Evolutionary conservation across 2,329 filamentous ascomycete genomes (phyloP).

Genomic region (Colletotrichum musae): DNA sequence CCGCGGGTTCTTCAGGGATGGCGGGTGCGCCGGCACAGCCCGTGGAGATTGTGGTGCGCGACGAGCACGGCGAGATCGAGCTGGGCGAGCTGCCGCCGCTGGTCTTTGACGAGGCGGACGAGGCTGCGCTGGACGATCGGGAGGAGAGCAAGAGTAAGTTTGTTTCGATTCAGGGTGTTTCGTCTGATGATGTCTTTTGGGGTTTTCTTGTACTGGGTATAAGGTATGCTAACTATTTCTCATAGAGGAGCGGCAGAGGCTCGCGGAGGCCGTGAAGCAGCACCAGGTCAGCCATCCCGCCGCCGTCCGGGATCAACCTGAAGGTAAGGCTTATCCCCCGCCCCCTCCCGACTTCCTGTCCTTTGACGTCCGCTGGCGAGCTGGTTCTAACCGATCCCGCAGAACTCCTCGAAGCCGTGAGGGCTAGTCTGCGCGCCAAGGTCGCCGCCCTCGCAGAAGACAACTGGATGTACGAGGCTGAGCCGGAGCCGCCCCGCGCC

Average conservation of each 20-base stretch:
- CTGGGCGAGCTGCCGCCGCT: conserved; percentile 70
- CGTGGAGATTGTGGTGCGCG: conserved; percentile 73
- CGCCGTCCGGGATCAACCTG: conserved; percentile 72
- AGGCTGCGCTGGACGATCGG: conserved; percentile 70
- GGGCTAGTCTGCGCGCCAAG: conserved; percentile 79
- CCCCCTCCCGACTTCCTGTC: neutral
- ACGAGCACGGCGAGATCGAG: conserved; percentile 74
- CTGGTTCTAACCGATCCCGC: conserved; percentile 36
- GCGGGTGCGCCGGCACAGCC: conserved; percentile 32
- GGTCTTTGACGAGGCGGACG: conserved; percentile 67
- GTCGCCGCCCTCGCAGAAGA: conserved; percentile 84
- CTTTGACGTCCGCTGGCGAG: too few species aligned
- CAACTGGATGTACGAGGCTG: conserved; percentile 91
- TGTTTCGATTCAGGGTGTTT: neutral
- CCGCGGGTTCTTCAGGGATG: too few species aligned
- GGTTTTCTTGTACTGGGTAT: conserved; percentile 39
- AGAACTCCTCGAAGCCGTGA: conserved; percentile 80
- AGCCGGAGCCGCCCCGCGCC: conserved; percentile 63
- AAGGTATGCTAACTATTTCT: conserved; percentile 43
- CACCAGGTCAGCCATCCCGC: conserved; percentile 68
- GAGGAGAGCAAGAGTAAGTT: conserved; percentile 69
- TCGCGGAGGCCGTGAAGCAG: conserved; percentile 74
- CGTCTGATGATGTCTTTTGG: neutral
- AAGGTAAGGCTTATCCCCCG: conserved; percentile 31
- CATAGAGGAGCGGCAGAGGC: conserved; percentile 70